Evolutionary conservation across 768 basidiomycete genomes (phyloP), one percentile per base, ranked within the genome.

Genomic region (Xanthoconium purpureum): DNA sequence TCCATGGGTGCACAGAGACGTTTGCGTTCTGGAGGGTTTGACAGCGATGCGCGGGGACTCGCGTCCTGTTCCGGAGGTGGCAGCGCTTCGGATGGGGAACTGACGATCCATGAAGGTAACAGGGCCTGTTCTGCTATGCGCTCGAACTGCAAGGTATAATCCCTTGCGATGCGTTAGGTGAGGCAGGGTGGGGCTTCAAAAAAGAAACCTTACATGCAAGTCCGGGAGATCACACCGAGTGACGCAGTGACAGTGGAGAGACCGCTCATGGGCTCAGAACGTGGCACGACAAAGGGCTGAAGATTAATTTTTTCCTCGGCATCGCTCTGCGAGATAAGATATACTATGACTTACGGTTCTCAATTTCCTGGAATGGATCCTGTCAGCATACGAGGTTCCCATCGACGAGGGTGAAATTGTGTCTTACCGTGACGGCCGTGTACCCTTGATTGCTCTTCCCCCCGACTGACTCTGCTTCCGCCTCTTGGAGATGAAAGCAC

Each of bases 91-190:
- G 24, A 11, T 9, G 40, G 17, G 9, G 45, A 13, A 14, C 11
- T 36, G 30, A 32, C 7, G 30, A 36, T 24, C 15, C 38, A 47
- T 20, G 42, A 56, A 11, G 62, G 44, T 35, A 56, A 50, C 9
- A 53, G 1, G 1, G 49, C 33, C 32, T 39, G 24, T 46, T 58
- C 63, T 20, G 49, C 35, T 1, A 54, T 46, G 14, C 29, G 45
- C 3, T 62, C 60, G 5, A 62, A 35, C 7, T 45, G 43, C 39
- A 32, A 17, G 24, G 63, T 20, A 10, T 50, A 56, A 32, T 56
- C 40, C 37, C 63, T 65, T 17, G 9, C 24, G 29, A 14, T 8
- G n/a, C 15, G 12, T 62, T 35, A 63, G 50, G 5, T 37, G 24
- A n/a, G 6, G 14, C 24, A 11, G 5, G 10, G 20, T 9, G 29